Percentiles rank a stretch among this genome's conserved stretches.
Conservation (phyloP, 345 rosid genomes). For the Erucastrum elatum region DNA sequence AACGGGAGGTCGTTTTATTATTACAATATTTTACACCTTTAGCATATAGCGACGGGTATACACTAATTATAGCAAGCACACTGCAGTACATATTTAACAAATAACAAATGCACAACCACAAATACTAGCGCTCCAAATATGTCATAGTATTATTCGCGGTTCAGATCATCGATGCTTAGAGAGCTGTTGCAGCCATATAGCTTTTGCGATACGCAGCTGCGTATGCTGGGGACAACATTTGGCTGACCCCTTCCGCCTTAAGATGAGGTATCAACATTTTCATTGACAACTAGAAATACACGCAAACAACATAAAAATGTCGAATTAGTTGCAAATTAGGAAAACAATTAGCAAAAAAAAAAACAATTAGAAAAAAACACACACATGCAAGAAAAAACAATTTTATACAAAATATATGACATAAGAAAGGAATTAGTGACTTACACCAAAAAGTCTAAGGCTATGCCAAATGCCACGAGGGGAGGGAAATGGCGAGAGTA, state of each 20-base stretch:
- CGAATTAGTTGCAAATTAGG: not conserved
- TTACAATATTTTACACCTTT: not conserved
- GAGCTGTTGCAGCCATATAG: constrained; percentile 29
- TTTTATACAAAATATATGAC: not conserved
- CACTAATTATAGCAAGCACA: not conserved
- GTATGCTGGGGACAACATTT: constrained; percentile 46
- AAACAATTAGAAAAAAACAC: not conserved
- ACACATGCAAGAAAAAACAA: not conserved
- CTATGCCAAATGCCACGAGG: constrained; percentile 39
- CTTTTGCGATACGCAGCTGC: constrained; percentile 32
- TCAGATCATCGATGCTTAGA: not conserved
- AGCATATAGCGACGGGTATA: not conserved
- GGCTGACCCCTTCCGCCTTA: constrained; percentile 50
- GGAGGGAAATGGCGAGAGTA: constrained; percentile 42
- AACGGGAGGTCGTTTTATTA: not conserved
- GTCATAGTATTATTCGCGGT: not conserved
- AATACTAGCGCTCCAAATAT: constrained; percentile 1
- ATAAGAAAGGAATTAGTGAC: not conserved
- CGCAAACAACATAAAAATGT: not conserved
- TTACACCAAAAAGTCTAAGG: constrained; percentile 34
- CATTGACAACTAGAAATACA: constrained; percentile 38
- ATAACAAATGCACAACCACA: not conserved
- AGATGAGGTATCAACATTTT: constrained; percentile 48
- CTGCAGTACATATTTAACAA: not conserved
- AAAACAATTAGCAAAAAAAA: too few relatives aligned